phyloP scores from a whole-genome alignment of 78 protist species.

The Dictyostelium firmibasis region DNA sequence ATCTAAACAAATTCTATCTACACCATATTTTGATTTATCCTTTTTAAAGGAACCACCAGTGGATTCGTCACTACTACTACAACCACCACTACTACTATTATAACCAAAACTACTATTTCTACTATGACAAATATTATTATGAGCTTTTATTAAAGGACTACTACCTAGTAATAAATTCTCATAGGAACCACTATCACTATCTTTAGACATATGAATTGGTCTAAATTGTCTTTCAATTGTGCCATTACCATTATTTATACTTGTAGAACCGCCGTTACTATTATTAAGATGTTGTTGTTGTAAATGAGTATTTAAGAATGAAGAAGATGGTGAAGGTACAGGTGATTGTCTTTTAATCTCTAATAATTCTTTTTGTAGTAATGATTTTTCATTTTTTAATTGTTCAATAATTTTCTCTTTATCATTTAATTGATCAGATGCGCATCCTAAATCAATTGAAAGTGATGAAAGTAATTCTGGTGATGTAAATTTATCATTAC shows the following conservation, averaged over 20 bases:
- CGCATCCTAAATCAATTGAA: neutral
- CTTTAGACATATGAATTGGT: slow-evolving; percentile 11
- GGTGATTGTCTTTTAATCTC: neutral
- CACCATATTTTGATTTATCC: slow-evolving; percentile 75
- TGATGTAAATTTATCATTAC: slow-evolving; percentile 19
- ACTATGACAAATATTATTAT: neutral
- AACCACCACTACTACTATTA: neutral
- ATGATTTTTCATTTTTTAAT: neutral
- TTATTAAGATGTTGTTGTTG: neutral
- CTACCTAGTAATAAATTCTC: neutral
- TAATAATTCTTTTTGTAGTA: neutral
- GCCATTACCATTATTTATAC: neutral
- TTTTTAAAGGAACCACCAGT: neutral
- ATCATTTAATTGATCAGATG: neutral
- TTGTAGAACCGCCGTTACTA: neutral
- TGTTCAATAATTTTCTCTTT: neutral
- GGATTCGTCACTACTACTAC: slow-evolving; percentile 36
- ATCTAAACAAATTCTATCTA: slow-evolving; percentile 45
- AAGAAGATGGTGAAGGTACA: neutral
- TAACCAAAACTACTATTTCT: neutral
- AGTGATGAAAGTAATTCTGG: slow-evolving; percentile 28
- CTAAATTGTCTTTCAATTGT: neutral
- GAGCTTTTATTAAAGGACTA: neutral
- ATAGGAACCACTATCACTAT: neutral
- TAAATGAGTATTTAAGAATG: neutral